Percentiles rank a stretch among this genome's conserved stretches.
Conservation (phyloP, 352 stramenopile genomes). For the Globisporangium sylvaticum region DNA sequence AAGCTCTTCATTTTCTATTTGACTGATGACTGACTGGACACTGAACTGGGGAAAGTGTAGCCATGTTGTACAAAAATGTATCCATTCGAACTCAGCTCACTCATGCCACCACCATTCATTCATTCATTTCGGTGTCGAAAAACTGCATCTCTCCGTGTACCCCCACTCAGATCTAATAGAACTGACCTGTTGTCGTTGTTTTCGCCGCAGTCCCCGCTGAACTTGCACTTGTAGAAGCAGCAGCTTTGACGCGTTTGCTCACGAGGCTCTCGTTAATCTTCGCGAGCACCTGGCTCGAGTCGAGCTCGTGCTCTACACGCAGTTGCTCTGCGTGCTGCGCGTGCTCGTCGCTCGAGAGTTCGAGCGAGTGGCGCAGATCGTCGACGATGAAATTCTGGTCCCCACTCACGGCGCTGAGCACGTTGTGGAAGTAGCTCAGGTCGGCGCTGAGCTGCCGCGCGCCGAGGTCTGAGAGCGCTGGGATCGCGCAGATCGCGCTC, state of each 20-base stretch:
- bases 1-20: not conserved
- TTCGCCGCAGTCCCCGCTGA: not conserved
- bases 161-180: not conserved
- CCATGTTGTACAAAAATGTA: not conserved
- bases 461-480: slow-evolving; percentile 51
- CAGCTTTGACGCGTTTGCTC: slow-evolving; percentile 21
- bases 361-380: slow-evolving; percentile 40
- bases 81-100: not conserved
- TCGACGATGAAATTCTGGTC: slow-evolving; percentile 55
- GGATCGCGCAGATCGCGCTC: slow-evolving; percentile 49
- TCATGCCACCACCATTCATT: not conserved
- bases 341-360: slow-evolving; percentile 30
- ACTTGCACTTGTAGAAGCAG: not conserved
- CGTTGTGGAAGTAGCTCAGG: slow-evolving; percentile 77
- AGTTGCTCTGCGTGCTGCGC: slow-evolving; percentile 29
- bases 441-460: slow-evolving; percentile 62
- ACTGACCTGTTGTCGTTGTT: not conserved
- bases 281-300: slow-evolving; percentile 29
- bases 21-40: not conserved
- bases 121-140: not conserved
- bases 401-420: slow-evolving; percentile 64
- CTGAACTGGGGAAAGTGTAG: not conserved
- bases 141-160: too few relatives aligned
- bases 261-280: slow-evolving; percentile 48
- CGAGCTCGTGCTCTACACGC: slow-evolving; percentile 19